Percentiles rank a stretch among this genome's conserved stretches.
Conservation (phyloP, 1,139 yeast species). For the Scheffersomyces cryptocercus region DNA sequence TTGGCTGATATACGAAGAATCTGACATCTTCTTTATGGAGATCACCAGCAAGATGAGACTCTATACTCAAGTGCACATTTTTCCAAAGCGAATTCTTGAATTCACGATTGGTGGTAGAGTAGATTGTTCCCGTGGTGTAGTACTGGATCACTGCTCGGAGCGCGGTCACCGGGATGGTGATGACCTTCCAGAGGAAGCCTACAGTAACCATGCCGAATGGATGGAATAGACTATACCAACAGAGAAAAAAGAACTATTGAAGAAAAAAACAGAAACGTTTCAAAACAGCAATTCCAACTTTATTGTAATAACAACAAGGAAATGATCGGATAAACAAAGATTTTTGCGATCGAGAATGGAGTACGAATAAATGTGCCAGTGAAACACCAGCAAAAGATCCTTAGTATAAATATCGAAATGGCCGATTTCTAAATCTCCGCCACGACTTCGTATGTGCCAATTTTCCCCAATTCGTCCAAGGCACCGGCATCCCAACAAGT, state of each 20-base stretch:
- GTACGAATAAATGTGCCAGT: no score
- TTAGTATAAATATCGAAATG: no score
- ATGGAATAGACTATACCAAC: not conserved
- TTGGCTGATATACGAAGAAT: conserved; percentile 10
- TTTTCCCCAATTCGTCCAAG: no score
- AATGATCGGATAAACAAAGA: no score
- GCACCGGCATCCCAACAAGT: no score
- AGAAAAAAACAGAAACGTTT: no score
- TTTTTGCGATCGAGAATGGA: no score
- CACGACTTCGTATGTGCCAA: no score
- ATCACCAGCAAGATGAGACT: conserved; percentile 26
- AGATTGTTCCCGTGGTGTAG: conserved; percentile 35
- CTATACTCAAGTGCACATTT: conserved; percentile 29
- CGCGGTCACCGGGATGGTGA: conserved; percentile 21
- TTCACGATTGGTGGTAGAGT: conserved; percentile 29
- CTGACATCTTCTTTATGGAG: conserved; percentile 12
- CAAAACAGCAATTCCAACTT: no score
- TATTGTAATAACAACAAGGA: no score
- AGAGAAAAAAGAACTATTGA: not conserved
- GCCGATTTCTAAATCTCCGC: no score
- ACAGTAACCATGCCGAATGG: conserved; percentile 5
- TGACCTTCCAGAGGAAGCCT: conserved; percentile 5
- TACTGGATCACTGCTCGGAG: conserved; percentile 22
- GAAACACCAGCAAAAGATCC: no score
- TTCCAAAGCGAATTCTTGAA: conserved; percentile 31